phyloP scores from a whole-genome alignment of 1,139 yeast species.

The Candida sp. region DNA sequence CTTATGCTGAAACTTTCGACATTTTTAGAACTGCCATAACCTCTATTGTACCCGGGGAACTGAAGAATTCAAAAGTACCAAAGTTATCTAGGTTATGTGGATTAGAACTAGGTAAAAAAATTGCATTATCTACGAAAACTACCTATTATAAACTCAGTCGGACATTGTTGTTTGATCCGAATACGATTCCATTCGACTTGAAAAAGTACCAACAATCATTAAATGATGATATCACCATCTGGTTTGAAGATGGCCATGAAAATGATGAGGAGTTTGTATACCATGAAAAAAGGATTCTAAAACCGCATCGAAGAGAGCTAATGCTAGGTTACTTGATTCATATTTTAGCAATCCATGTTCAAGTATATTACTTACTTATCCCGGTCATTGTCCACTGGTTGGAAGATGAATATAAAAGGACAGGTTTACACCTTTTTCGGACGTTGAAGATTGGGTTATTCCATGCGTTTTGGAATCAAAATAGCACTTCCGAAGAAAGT shows the following conservation, averaged over 20 bases:
- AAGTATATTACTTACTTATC: slow-evolving; percentile 24
- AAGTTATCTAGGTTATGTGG: slow-evolving; percentile 27
- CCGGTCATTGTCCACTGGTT: slow-evolving; percentile 40
- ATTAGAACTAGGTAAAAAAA: slow-evolving; percentile 28
- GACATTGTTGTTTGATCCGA: slow-evolving; percentile 28
- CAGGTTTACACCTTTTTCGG: not conserved
- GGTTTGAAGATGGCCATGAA: slow-evolving; percentile 30
- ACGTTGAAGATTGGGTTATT: slow-evolving; percentile 3
- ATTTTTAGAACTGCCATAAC: slow-evolving; percentile 23
- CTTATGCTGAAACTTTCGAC: slow-evolving; percentile 27
- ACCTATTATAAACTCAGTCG: slow-evolving; percentile 33
- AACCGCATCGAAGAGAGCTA: slow-evolving; percentile 18
- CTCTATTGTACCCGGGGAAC: slow-evolving; percentile 9
- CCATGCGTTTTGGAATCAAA: slow-evolving; percentile 9
- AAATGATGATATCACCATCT: slow-evolving; percentile 34
- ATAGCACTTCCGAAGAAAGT: not conserved
- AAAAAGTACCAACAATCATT: slow-evolving; percentile 18
- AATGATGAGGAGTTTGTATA: slow-evolving; percentile 36
- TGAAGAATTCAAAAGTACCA: slow-evolving; percentile 6
- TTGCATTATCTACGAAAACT: slow-evolving; percentile 31
- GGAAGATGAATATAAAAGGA: slow-evolving; percentile 16
- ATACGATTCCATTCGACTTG: slow-evolving; percentile 21
- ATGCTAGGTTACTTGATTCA: slow-evolving; percentile 34
- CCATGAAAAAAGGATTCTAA: slow-evolving; percentile 23
- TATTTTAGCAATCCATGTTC: slow-evolving; percentile 26